Evolutionary conservation across 2,329 filamentous ascomycete genomes (phyloP).

Genomic region (Simplicillium sp.): DNA sequence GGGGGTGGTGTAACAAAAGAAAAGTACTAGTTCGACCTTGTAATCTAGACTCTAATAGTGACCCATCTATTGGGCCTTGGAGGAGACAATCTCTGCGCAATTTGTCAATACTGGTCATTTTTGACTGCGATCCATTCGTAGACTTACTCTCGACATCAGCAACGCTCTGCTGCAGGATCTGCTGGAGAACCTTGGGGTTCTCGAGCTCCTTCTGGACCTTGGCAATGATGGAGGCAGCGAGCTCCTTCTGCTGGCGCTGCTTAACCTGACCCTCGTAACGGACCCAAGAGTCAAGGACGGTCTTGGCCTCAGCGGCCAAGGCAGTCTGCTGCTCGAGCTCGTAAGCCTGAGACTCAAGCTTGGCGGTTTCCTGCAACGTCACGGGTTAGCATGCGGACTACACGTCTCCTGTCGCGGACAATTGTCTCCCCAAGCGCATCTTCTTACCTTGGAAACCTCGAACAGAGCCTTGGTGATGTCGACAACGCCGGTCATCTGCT

Average conservation of each 20-base stretch:
- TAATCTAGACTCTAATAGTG: conserved; percentile 24
- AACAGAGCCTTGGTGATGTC: conserved; percentile 97
- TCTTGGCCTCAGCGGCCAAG: conserved; percentile 85
- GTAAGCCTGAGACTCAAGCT: conserved; percentile 90
- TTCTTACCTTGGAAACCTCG: conserved; percentile 86
- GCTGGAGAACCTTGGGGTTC: conserved; percentile 93
- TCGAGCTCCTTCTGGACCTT: conserved; percentile 99
- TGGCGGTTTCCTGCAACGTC: conserved; percentile 72
- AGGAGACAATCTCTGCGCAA: conserved; percentile 47
- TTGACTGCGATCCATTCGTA: neutral
- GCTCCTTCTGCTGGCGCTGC: conserved; percentile 95
- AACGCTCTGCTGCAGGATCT: conserved; percentile 96
- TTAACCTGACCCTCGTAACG: conserved; percentile 98
- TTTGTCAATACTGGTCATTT: conserved; percentile 20
- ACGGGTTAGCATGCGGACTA: neutral
- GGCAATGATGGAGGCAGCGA: conserved; percentile 84
- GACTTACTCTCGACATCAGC: conserved; percentile 83
- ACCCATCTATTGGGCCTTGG: conserved; percentile 52
- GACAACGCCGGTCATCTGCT: conserved; percentile 90
- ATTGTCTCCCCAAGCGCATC: conserved; percentile 4
- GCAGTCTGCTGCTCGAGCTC: conserved; percentile 96
- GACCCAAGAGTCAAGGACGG: conserved; percentile 95
- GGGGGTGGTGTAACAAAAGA: conserved; percentile 29
- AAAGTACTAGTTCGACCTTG: conserved; percentile 36
- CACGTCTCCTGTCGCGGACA: neutral